phyloP scores from a whole-genome alignment of 257 asterid species.

The Sherardia arvensis region DNA sequence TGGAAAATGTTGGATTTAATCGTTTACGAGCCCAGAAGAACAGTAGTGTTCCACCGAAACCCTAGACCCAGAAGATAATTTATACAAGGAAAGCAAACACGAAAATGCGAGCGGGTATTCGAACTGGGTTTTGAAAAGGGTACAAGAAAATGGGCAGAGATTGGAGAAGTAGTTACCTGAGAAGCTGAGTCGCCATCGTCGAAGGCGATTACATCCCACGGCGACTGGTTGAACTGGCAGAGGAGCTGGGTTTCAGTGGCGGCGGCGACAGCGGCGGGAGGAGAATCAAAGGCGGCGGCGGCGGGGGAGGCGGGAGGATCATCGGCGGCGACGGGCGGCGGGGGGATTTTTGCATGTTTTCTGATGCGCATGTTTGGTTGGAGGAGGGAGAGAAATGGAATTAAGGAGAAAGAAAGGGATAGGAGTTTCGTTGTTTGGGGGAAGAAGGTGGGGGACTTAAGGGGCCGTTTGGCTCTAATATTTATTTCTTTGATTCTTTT shows the following conservation, averaged over 20 bases:
- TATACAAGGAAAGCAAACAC: not conserved
- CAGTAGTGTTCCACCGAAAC: slow-evolving; percentile 38
- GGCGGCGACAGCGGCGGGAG: slow-evolving; percentile 1
- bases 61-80: slow-evolving; percentile 30
- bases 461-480: not conserved
- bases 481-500: not conserved
- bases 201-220: slow-evolving; percentile 67
- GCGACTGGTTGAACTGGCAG: slow-evolving; percentile 44
- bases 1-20: slow-evolving; percentile 20
- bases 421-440: slow-evolving; percentile 1
- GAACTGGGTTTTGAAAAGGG: not conserved
- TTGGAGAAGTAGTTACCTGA: slow-evolving; percentile 14
- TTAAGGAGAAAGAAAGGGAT: not conserved
- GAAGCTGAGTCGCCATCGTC: slow-evolving; percentile 21
- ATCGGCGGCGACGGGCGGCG: not conserved
- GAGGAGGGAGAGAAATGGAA: no score
- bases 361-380: slow-evolving; percentile 36
- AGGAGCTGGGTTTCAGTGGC: slow-evolving; percentile 13
- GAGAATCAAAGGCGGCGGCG: slow-evolving; percentile 6
- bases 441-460: not conserved
- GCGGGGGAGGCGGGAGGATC: slow-evolving; percentile 16
- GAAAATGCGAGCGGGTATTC: not conserved
- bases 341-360: slow-evolving; percentile 35
- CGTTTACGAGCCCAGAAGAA: slow-evolving; percentile 31
- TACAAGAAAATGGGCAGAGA: not conserved